A percentile compares a stretch with the other conserved stretches of the same genome.
Evolutionary conservation across 177 flowering plant genomes (phyloP).

Genomic region (Vitis hybrid): DNA sequence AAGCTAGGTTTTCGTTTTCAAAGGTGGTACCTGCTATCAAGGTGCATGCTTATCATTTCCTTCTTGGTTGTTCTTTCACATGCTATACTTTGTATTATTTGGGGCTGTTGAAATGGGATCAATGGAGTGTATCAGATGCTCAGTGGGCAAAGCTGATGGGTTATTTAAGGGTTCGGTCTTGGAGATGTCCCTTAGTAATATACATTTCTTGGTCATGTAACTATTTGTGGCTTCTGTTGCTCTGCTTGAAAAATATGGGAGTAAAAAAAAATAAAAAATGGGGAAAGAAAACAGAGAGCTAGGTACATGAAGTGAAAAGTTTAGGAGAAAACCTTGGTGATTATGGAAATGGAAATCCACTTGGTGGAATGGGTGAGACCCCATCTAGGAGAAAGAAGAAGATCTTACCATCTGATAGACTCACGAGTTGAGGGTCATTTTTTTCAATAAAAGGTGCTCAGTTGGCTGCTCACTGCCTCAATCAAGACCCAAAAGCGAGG

Average conservation of each 20-base stretch:
- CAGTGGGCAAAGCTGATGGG: constrained; percentile 14
- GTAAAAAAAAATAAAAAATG: neutral
- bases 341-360: no score
- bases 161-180: constrained; percentile 26
- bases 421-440: no score
- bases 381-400: no score
- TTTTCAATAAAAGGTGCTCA: no score
- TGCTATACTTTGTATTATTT: constrained; percentile 15
- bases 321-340: no score
- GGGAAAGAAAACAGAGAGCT: no score
- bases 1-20: constrained; percentile 6
- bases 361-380: no score
- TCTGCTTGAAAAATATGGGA: constrained; percentile 34
- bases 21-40: constrained; percentile 6
- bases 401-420: no score
- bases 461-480: no score
- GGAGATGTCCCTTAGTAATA: constrained; percentile 37
- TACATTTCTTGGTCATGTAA: constrained; percentile 45
- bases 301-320: no score
- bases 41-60: constrained; percentile 20
- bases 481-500: no score
- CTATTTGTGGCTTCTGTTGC: constrained; percentile 43
- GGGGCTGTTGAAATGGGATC: constrained; percentile 15
- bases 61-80: constrained; percentile 13
- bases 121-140: constrained; percentile 30